phyloP scores from a whole-genome alignment of 2,329 filamentous ascomycete genomes.

The Teratosphaeria epicoccoides region DNA sequence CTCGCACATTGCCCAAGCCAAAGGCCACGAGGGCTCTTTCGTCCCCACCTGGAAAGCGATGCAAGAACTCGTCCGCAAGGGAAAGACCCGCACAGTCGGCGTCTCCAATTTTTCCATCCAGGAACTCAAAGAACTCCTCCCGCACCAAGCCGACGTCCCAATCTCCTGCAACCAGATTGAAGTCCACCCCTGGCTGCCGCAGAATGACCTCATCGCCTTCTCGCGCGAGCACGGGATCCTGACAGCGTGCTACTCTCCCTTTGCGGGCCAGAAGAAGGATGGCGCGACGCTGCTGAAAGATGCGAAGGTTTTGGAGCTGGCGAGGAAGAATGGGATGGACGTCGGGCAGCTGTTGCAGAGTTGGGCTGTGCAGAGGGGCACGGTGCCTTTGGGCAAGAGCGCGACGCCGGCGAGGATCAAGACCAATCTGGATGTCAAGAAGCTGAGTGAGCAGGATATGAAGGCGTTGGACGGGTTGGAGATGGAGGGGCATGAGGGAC shows the following conservation, averaged over 20 bases:
- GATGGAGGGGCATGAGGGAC: slow-evolving; percentile 16
- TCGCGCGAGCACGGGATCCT: slow-evolving; percentile 16
- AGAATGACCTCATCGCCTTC: slow-evolving; percentile 15
- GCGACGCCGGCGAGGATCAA: slow-evolving; percentile 42
- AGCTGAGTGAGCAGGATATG: slow-evolving; percentile 29
- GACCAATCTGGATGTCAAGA: slow-evolving; percentile 16
- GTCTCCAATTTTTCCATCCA: slow-evolving; percentile 23
- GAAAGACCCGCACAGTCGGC: slow-evolving; percentile 21
- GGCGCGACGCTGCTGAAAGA: slow-evolving; percentile 38
- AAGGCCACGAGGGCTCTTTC: slow-evolving; percentile 16
- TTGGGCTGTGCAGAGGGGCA: slow-evolving; percentile 46
- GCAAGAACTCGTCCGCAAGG: slow-evolving; percentile 16
- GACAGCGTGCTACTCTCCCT: slow-evolving; percentile 21
- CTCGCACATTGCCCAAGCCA: slow-evolving; percentile 9
- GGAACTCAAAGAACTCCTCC: slow-evolving; percentile 18
- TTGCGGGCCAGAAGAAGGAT: slow-evolving; percentile 19
- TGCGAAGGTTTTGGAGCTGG: slow-evolving; percentile 52
- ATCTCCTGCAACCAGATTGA: slow-evolving; percentile 23
- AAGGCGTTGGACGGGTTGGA: slow-evolving; percentile 31
- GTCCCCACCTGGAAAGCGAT: slow-evolving; percentile 22
- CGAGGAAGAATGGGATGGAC: slow-evolving; percentile 52
- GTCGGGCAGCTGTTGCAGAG: slow-evolving; percentile 45
- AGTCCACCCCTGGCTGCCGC: slow-evolving; percentile 22
- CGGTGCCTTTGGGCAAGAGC: slow-evolving; percentile 45
- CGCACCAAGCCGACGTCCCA: slow-evolving; percentile 13